Evolutionary conservation across 768 basidiomycete species (phyloP).

Genomic region (Xerocomellus intermedius): DNA sequence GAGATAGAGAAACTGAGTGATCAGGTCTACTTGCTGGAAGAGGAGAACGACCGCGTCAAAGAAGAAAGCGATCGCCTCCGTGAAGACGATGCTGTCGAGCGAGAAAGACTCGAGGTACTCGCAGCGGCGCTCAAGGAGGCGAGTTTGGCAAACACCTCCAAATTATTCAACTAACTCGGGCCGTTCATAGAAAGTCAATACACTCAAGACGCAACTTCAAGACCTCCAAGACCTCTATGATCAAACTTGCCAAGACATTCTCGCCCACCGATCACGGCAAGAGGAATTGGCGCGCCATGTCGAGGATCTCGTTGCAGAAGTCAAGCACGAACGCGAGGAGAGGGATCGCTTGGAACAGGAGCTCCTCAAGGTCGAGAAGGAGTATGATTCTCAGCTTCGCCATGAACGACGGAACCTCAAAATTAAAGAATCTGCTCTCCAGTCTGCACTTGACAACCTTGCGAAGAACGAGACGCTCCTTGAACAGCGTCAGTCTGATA

Average conservation of each 20-base stretch:
- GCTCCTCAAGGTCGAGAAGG: slow-evolving; percentile 54
- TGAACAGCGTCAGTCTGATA: slow-evolving; percentile 70
- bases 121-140: slow-evolving; percentile 81
- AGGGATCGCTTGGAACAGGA: slow-evolving; percentile 55
- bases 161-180: not conserved
- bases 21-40: slow-evolving; percentile 81
- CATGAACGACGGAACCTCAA: slow-evolving; percentile 64
- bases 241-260: slow-evolving; percentile 55
- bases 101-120: slow-evolving; percentile 65
- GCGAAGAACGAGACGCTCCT: slow-evolving; percentile 63
- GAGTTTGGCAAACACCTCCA: slow-evolving; percentile 9
- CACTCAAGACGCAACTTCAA: slow-evolving; percentile 62
- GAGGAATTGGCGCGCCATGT: slow-evolving; percentile 77
- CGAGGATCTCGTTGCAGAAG: slow-evolving; percentile 65
- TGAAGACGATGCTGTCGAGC: slow-evolving; percentile 74
- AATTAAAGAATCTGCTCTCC: slow-evolving; percentile 66
- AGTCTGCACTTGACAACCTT: slow-evolving; percentile 61
- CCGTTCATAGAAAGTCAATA: slow-evolving; percentile 59
- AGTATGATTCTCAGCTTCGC: slow-evolving; percentile 60
- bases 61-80: slow-evolving; percentile 67
- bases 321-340: slow-evolving; percentile 56
- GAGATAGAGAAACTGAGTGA: slow-evolving; percentile 82
- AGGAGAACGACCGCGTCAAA: slow-evolving; percentile 74
- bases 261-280: slow-evolving; percentile 66
- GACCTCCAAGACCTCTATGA: slow-evolving; percentile 68